These are phyloP conservation scores for Sugiyamaella grinbergsii DNA, from an alignment of 1,139 yeast genomes.

Conservation along the genomic window DNA sequence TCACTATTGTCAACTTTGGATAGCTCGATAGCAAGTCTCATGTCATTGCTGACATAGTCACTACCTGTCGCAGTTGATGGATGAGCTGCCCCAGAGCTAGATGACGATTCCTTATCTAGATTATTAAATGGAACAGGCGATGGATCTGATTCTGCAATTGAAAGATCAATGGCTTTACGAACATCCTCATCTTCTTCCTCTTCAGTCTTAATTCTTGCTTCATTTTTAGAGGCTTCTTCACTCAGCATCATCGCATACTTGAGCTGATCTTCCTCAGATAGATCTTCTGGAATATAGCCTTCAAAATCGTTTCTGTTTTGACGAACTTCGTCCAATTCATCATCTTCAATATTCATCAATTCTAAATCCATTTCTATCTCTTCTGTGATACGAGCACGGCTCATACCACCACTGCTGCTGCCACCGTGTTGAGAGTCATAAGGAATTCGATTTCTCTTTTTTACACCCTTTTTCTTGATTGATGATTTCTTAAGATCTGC, in stretches of 20 bases:
- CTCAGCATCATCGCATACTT: constrained; percentile 48
- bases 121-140: neutral
- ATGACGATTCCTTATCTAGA: neutral
- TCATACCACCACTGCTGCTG: constrained; percentile 21
- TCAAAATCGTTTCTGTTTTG: constrained; percentile 34
- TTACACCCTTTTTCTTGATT: constrained; percentile 37
- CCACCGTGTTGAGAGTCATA: constrained; percentile 19
- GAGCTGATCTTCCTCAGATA: constrained; percentile 49
- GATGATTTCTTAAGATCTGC: constrained; percentile 35
- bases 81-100: neutral
- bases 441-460: constrained; percentile 24
- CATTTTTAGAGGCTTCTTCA: constrained; percentile 29
- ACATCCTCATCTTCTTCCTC: constrained; percentile 34
- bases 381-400: constrained; percentile 30
- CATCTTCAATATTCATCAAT: constrained; percentile 42
- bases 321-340: constrained; percentile 41
- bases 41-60: neutral
- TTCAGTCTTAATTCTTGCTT: constrained; percentile 30
- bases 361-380: constrained; percentile 39
- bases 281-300: constrained; percentile 38
- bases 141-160: constrained; percentile 21
- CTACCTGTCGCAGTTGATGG: neutral
- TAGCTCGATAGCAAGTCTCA: neutral
- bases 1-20: neutral
- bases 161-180: constrained; percentile 26